Evolutionary conservation across 805 yeast genomes (phyloP), one percentile per base, ranked within the genome.

Genomic region (Yamadazyma tumulicola): DNA sequence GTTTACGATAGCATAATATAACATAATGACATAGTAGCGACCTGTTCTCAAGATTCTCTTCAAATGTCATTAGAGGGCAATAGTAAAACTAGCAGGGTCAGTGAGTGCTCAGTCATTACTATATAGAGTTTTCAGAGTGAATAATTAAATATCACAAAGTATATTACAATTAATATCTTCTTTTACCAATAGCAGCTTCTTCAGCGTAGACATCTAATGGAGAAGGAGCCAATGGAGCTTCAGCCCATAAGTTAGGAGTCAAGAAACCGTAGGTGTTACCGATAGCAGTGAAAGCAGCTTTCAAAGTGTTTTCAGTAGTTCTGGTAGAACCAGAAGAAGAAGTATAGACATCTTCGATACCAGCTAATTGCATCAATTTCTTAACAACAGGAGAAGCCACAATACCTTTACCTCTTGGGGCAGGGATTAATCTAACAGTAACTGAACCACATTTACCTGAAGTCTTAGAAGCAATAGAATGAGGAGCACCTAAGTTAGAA

Each of bases 381-480:
- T 89, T 91, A 71, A 93, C 97, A 57, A 96, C 96, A 71, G 98
- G 97, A 59, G 98, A 93, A 67, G 98, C 98, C 60, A 93, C 96
- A 67, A 93, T 86, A 85, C 97, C 97, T 72, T 95, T 88, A 91
- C 98, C 98, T 82, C 98, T 93, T 82, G 98, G 97, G 56, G 98
- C 98, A 74, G 98, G 98, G 68, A 93, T 89, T 69, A 93, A 82
- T 82, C 98, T 88, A 57, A 91, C 96, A 50, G 83, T 71, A 66
- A 93, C 97, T 74, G 97, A 91, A 83, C 98, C 98, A 80, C 97
- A 93, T 88, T 91, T 93, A 79, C 98, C 98, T 56, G 97, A 84
- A 69, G 89, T 87, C 88, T 93, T 93, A 75, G 82, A 74, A 64
- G 96, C 91, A 67, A 91, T 83, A 55, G 98, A 85, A 85, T 93